Conservation (phyloP, 2,329 filamentous ascomycete genomes). For the Colletotrichum sp. region DNA sequence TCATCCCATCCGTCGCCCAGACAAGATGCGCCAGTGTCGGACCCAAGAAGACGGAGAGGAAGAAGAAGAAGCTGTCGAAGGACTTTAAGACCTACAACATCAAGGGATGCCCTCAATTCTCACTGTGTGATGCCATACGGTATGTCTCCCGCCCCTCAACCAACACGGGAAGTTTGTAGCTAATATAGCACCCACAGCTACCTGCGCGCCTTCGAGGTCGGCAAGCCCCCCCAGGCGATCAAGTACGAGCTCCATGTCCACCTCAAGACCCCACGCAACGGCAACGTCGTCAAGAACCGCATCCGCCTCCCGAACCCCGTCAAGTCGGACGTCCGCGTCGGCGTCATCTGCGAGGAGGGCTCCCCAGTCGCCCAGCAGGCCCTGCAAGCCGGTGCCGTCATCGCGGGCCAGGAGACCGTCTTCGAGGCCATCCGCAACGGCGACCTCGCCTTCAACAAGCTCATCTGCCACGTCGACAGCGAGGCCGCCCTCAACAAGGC, state of each 20-base stretch:
- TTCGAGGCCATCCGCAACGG: constrained; percentile 79
- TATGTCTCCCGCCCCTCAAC: constrained; percentile 39
- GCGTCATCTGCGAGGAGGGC: constrained; percentile 86
- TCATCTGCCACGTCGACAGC: constrained; percentile 83
- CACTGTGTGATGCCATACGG: constrained; percentile 93
- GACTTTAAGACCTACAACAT: constrained; percentile 70
- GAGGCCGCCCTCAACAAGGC: constrained; percentile 82
- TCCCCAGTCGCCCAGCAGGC: constrained; percentile 78
- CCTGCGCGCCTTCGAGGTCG: constrained; percentile 90
- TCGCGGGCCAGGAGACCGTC: constrained; percentile 85
- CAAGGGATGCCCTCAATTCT: constrained; percentile 67
- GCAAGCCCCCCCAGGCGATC: constrained; percentile 69
- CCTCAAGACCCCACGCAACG: constrained; percentile 82
- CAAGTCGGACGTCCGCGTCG: constrained; percentile 85
- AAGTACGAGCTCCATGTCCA: constrained; percentile 93
- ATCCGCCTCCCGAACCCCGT: constrained; percentile 89
- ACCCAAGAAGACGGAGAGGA: constrained; percentile 54
- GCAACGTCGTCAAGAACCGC: constrained; percentile 84
- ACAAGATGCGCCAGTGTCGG: constrained; percentile 46
- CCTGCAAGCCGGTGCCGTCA: constrained; percentile 74
- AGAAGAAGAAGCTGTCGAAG: constrained; percentile 67
- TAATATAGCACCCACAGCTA: constrained; percentile 61
- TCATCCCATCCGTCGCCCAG: constrained; percentile 51
- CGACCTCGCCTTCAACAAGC: constrained; percentile 84
- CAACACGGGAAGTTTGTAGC: not conserved